Conservation (phyloP, 495 filamentous ascomycete species). For the Penicillium canescens region DNA sequence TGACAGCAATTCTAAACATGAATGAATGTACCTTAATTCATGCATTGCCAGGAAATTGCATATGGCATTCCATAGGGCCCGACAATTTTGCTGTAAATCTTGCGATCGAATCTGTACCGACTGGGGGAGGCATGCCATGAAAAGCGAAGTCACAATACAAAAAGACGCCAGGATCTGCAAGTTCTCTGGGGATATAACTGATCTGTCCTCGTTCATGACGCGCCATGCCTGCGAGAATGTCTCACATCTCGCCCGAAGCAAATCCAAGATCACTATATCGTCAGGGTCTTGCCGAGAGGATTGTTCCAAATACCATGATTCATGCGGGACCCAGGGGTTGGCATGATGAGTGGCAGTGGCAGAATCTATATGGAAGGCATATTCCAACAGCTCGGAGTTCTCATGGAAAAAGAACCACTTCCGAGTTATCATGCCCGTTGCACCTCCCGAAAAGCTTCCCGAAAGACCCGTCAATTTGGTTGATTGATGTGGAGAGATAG, state of each 20-base stretch:
- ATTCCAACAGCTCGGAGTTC: conserved; percentile 34
- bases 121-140: conserved; percentile 36
- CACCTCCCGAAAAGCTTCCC: conserved; percentile 9
- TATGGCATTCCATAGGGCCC: conserved; percentile 35
- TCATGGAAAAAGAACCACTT: conserved; percentile 39
- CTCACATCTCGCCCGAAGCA: conserved; percentile 46
- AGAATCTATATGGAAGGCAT: conserved; percentile 32
- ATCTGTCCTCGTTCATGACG: conserved; percentile 36
- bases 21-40: conserved; percentile 28
- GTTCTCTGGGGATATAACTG: conserved; percentile 46
- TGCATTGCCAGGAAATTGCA: conserved; percentile 33
- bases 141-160: conserved; percentile 37
- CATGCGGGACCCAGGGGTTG: conserved; percentile 30
- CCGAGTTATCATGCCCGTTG: conserved; percentile 29
- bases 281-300: conserved; percentile 36
- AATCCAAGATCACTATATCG: conserved; percentile 44
- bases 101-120: conserved; percentile 25
- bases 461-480: neutral
- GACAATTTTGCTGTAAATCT: conserved; percentile 32
- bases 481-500: conserved; percentile 17
- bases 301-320: conserved; percentile 18
- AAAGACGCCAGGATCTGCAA: conserved; percentile 49
- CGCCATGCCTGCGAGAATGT: conserved; percentile 47
- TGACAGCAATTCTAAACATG: conserved; percentile 36
- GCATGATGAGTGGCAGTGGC: conserved; percentile 19